Evolutionary conservation across 192 early-diverging fungal genomes (phyloP).

Genomic region (Linnemannia hyalina): DNA sequence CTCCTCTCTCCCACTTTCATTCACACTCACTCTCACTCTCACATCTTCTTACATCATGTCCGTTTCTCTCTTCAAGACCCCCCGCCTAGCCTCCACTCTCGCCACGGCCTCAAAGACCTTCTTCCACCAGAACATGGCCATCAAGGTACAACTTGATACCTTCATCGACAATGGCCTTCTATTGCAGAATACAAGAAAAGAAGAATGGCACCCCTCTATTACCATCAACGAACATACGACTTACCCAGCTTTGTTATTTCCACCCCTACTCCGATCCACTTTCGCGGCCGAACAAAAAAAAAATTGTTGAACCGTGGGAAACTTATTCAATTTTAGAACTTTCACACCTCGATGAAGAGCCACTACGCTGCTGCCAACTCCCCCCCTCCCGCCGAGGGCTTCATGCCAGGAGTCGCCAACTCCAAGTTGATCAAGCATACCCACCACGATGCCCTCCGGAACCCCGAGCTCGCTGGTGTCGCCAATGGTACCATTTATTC

Average conservation of each 20-base stretch:
- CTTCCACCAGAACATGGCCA: constrained; percentile 25
- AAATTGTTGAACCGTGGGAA: constrained; percentile 6
- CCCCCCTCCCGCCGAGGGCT: constrained; percentile 84
- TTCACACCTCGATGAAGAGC: constrained; percentile 50
- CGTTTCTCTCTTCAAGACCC: constrained; percentile 11
- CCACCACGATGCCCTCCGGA: constrained; percentile 75
- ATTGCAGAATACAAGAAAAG: background rate
- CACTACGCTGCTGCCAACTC: constrained; percentile 29
- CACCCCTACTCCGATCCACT: background rate
- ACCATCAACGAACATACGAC: background rate
- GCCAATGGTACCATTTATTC: constrained; percentile 61
- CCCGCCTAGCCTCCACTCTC: constrained; percentile 31
- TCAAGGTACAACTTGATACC: constrained; percentile 32
- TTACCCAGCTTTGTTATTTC: background rate
- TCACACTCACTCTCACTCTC: background rate
- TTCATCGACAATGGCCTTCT: background rate
- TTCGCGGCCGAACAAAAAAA: background rate
- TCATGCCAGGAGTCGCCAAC: constrained; percentile 82
- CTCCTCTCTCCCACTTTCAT: background rate
- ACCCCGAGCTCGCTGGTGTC: constrained; percentile 78
- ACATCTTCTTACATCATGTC: constrained; percentile 32
- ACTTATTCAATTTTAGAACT: constrained; percentile 20
- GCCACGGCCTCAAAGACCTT: constrained; percentile 25
- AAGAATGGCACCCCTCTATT: background rate
- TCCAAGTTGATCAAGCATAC: constrained; percentile 86